Evolutionary conservation across 805 yeast species (phyloP), one percentile per base, ranked within the genome.

Genomic region (Ogataea chonburiensis): DNA sequence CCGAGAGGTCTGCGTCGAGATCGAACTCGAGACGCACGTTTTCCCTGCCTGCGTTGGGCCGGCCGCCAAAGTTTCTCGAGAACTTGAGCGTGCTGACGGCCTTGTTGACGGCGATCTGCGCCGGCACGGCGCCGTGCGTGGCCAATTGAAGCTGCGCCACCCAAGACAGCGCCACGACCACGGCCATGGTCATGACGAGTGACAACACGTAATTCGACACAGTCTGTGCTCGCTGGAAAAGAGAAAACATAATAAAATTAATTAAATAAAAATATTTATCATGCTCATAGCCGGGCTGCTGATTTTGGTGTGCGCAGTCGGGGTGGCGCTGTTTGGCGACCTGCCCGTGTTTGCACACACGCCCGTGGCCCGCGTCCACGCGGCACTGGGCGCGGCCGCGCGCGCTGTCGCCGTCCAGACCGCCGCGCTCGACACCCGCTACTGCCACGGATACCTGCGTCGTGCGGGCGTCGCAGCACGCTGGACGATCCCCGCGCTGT

Each of bases 11-110:
- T 1, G 75, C 68, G 5, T 76, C 77, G 30, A 93, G 64, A 56
- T 86, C 95, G 53, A 93, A 88, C 9, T 64, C 63, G 24, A 88
- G 59, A 49, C 72, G 75, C 39, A 83, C 70, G 56, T 86, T 86
- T 55, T 89, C 95, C 63, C 82, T 88, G 33, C 85, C 80, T 46
- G 70, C 73, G 33, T 80, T 77, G 40, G 71, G 70, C 7, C 61
- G 61, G 3, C 89, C 79, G 2, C 96, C 96, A 42, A 48, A 54
- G 17, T 52, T 53, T 40, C 66, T 52, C 4, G 61, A 55, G 40
- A 40, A 45, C 25, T 46, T 50, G 25, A 44, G 12, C 2, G 42
- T 34, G 35, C 47, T 43, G 21, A 52, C 58, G 40, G 57, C 56
- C 23, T 46, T 43, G 24, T 36, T 42, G 14, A 52, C 34, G 4